Evolutionary conservation across 1,139 yeast species (phyloP).

Genomic region (Taphrina deformans): DNA sequence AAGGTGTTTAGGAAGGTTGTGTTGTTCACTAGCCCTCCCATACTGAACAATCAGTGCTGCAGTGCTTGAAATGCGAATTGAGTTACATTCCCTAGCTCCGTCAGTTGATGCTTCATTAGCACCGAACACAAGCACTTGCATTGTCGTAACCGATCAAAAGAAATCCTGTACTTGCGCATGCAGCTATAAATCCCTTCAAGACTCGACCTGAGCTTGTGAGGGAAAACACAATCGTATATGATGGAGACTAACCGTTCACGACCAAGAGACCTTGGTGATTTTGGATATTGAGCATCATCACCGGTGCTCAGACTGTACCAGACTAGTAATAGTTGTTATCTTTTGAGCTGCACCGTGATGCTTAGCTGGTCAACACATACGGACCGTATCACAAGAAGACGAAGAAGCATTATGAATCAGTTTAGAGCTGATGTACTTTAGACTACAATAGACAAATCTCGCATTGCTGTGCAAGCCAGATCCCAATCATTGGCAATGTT

Average conservation of each 20-base stretch:
- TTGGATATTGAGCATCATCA: not conserved
- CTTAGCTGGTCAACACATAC: no score
- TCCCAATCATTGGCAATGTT: not conserved
- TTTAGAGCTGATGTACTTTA: no score
- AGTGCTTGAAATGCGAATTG: not conserved
- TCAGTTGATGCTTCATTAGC: no score
- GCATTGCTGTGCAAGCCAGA: not conserved
- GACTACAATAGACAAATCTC: no score
- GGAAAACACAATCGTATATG: no score
- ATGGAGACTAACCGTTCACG: no score
- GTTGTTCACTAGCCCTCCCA: slow-evolving; percentile 66
- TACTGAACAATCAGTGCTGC: slow-evolving; percentile 44
- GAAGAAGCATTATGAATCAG: no score
- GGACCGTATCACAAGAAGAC: no score
- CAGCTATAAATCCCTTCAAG: not conserved
- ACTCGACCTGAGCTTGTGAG: not conserved
- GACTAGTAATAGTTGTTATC: no score
- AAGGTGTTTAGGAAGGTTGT: slow-evolving; percentile 56
- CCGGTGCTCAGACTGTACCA: no score
- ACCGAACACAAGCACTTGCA: slow-evolving; percentile 34
- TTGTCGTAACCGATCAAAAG: slow-evolving; percentile 68
- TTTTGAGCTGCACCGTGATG: no score
- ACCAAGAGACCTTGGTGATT: not conserved
- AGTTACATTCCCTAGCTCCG: not conserved
- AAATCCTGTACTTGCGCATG: slow-evolving; percentile 35